Conservation (phyloP, 164 flowering plant species). For the Annona squamosa region DNA sequence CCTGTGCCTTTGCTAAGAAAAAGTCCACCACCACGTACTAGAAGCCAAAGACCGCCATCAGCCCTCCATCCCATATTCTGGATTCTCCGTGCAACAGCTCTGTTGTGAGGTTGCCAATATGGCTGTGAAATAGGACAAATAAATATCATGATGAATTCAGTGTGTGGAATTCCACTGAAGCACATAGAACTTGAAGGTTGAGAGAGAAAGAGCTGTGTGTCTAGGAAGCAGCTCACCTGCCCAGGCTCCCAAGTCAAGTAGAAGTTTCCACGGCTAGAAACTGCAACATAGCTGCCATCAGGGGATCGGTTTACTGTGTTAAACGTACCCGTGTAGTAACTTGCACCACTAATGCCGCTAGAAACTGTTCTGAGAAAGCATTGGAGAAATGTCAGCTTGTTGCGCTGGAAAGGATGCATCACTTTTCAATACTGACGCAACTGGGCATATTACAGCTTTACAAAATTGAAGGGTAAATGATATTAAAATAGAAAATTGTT, state of each 20-base stretch:
- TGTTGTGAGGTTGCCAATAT: conserved; percentile 97
- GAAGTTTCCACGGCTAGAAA: conserved; percentile 98
- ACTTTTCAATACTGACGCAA: not conserved
- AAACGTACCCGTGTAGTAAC: conserved; percentile 94
- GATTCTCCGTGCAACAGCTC: conserved; percentile 88
- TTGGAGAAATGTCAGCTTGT: conserved; percentile 14
- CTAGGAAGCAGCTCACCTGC: conserved; percentile 49
- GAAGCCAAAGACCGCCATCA: conserved; percentile 99
- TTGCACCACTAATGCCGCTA: conserved; percentile 99
- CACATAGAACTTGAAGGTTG: not conserved
- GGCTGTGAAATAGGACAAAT: conserved; percentile 40
- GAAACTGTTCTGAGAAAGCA: conserved; percentile 93
- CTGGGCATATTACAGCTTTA: too few species aligned
- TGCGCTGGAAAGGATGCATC: not conserved
- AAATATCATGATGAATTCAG: not conserved
- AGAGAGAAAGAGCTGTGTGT: not conserved
- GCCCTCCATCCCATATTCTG: conserved; percentile 99
- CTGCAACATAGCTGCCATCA: conserved; percentile 95
- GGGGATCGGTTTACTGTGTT: conserved; percentile 96
- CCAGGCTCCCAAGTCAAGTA: conserved; percentile 97
- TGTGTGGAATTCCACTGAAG: not conserved
- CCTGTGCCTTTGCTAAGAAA: conserved; percentile 95
- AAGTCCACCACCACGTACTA: conserved; percentile 97
- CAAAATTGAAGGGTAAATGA: too few species aligned
- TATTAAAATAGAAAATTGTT: too few species aligned